Percentiles rank a stretch among this genome's conserved stretches.
These are phyloP conservation scores for Metschnikowia hibisci DNA, from an alignment of 805 yeast genomes.

Conservation along the genomic window DNA sequence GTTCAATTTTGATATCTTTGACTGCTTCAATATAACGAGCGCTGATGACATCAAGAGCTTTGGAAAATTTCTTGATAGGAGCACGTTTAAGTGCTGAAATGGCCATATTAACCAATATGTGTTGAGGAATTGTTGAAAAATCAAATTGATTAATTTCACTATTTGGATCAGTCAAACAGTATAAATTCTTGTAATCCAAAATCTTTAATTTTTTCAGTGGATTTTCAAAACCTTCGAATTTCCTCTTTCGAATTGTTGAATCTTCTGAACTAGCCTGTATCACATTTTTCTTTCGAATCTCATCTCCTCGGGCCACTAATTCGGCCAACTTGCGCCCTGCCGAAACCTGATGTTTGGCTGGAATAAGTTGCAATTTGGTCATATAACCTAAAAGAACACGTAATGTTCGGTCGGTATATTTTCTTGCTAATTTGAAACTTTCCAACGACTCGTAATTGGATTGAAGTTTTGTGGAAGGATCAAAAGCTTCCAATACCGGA, in stretches of 20 bases:
- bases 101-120: constrained; percentile 61
- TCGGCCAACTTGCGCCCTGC: constrained; percentile 26
- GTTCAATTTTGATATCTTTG: constrained; percentile 7
- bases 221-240: constrained; percentile 41
- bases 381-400: constrained; percentile 41
- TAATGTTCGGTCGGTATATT: constrained; percentile 61
- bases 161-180: constrained; percentile 56
- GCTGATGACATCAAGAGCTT: constrained; percentile 66
- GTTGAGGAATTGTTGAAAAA: constrained; percentile 61
- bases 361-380: constrained; percentile 33
- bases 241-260: constrained; percentile 30
- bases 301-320: constrained; percentile 38
- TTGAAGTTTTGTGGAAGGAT: constrained; percentile 51
- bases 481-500: constrained; percentile 57
- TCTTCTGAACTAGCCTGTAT: constrained; percentile 28
- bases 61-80: constrained; percentile 48
- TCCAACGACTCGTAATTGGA: constrained; percentile 44
- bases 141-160: constrained; percentile 68
- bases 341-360: constrained; percentile 27
- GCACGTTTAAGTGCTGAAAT: constrained; percentile 59
- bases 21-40: constrained; percentile 55
- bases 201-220: constrained; percentile 26
- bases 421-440: constrained; percentile 51
- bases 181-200: constrained; percentile 56
- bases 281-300: constrained; percentile 38